Evolutionary conservation across 2,329 filamentous ascomycete species (phyloP), one percentile per base, ranked within the genome.

Genomic region (Aureobasidium sp.): DNA sequence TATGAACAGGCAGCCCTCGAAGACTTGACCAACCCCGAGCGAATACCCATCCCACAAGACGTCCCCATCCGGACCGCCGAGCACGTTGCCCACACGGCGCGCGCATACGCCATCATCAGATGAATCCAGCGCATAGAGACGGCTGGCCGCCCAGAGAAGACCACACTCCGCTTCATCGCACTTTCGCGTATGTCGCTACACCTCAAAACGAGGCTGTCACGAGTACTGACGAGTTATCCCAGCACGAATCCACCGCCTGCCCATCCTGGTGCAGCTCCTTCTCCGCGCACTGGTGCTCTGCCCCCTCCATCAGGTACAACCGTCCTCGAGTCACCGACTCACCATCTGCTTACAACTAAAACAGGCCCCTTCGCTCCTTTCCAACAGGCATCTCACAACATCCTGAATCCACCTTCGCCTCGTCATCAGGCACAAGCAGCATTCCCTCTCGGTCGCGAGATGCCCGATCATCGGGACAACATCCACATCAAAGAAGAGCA

Each of bases 401-500:
- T 81, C 22, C 66, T 81, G 64, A 74, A 74, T 55, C 75, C 77
- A 63, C 72, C 74, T 31, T 75, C 78, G 55, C 79, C 79, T 61
- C 70, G 74, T 65, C 70, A 73, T 63, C 69, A 69, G 29, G 66
- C 68, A 20, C 66, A 66, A 25, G 63, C 68, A 20, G 48, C 77
- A 77, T 9, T 75, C 72, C 51, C 75, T 79, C 48, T 63, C 67
- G n/a, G 68, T 70, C 60, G 71, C 73, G 63, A 74, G 79, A 78
- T 59, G 73, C 78, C 64, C 78, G 80, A 66, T 71, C 78, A 62
- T 77, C 82, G 64, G 71, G 81, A 68, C 51, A 79, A 83, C 67
- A 78, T 72, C 65, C 80, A 71, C 78, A 82, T 74, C 79, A 84
- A 73, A 80, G 78, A 81, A 67, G 80, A 86, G 71, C 84, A 87